Conservation (phyloP, 2,329 filamentous ascomycete genomes). For the Exophiala aquamarina region DNA sequence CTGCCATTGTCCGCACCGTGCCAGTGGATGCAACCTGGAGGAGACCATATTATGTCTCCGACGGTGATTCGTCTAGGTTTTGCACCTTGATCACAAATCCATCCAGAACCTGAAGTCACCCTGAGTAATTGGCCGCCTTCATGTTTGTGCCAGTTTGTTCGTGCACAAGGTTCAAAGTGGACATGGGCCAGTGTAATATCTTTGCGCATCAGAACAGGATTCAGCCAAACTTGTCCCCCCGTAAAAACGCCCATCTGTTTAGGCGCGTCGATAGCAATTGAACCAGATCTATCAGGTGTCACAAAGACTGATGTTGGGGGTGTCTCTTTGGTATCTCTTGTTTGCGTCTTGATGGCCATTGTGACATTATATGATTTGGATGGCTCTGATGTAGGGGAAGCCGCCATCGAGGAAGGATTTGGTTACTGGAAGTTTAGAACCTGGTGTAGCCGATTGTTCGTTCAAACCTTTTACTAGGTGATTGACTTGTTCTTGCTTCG, state of each 20-base stretch:
- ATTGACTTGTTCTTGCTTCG: too few relatives aligned
- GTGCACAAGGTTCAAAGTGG: conserved; percentile 43
- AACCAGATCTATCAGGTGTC: background rate
- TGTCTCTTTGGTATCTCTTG: background rate
- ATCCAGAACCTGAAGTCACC: conserved; percentile 40
- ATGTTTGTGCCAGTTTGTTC: conserved; percentile 48
- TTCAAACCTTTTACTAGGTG: too few relatives aligned
- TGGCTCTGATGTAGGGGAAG: background rate
- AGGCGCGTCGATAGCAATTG: background rate
- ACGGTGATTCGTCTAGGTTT: conserved; percentile 36
- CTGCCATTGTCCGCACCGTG: conserved; percentile 44
- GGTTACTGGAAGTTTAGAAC: too few relatives aligned
- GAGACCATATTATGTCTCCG: conserved; percentile 43
- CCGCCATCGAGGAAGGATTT: too few relatives aligned
- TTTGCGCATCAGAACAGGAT: conserved; percentile 30
- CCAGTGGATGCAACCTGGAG: conserved; percentile 45
- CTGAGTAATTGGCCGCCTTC: conserved; percentile 44
- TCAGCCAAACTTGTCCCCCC: conserved; percentile 33
- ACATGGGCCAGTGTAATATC: conserved; percentile 37
- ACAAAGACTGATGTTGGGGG: background rate
- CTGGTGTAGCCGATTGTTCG: too few relatives aligned
- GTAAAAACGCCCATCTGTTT: conserved; percentile 26
- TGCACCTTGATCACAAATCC: conserved; percentile 44
- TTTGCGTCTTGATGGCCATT: background rate
- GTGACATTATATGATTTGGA: background rate